Conservation (phyloP, 2,329 filamentous ascomycete genomes). For the Phyllosticta citribraziliensis region DNA sequence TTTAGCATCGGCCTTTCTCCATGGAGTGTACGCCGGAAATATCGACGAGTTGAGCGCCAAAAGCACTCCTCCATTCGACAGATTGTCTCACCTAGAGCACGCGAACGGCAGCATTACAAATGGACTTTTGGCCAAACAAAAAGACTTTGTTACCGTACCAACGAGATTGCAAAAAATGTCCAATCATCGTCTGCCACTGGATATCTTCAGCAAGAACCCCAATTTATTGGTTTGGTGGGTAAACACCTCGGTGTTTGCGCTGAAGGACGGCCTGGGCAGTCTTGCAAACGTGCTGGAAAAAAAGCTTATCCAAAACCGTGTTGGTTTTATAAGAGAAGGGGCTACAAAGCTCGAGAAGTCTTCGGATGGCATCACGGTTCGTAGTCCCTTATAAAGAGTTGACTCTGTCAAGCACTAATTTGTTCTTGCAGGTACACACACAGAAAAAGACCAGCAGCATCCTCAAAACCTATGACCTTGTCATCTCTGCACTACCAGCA, state of each 20-base stretch:
- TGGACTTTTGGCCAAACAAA: slow-evolving; percentile 15
- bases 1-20: slow-evolving; percentile 61
- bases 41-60: slow-evolving; percentile 68
- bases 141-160: not conserved
- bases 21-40: slow-evolving; percentile 90
- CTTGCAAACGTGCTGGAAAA: slow-evolving; percentile 28
- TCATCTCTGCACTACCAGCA: slow-evolving; percentile 54
- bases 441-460: not conserved
- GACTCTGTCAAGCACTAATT: not conserved
- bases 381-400: not conserved
- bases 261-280: slow-evolving; percentile 34
- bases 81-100: slow-evolving; percentile 38
- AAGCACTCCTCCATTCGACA: slow-evolving; percentile 44
- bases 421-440: not conserved
- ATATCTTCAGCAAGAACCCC: not conserved
- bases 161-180: not conserved
- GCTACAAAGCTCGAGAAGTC: slow-evolving; percentile 36
- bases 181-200: not conserved
- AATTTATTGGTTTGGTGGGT: too few species aligned
- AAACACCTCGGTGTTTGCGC: slow-evolving; percentile 30
- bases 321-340: slow-evolving; percentile 29
- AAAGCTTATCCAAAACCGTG: slow-evolving; percentile 16
- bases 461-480: slow-evolving; percentile 40
- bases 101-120: slow-evolving; percentile 31
- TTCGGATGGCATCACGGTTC: slow-evolving; percentile 2